A percentile compares a stretch with the other conserved stretches of the same genome.
Evolutionary conservation across 108 stramenopile genomes (phyloP).

Genomic region (Fistulifera solaris): DNA sequence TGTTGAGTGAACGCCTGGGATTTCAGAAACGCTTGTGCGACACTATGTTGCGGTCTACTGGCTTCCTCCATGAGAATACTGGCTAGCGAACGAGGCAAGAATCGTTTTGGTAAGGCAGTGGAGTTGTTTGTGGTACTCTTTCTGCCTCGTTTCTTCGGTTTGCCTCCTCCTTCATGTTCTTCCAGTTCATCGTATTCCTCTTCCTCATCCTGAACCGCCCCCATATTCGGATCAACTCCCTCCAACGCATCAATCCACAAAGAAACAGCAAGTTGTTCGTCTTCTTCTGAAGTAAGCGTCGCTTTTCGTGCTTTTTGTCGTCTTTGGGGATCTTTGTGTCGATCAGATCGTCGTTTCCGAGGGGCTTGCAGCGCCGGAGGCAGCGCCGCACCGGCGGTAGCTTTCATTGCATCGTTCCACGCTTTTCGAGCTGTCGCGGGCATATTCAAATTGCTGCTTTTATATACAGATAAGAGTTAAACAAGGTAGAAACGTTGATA

Average conservation of each 20-base stretch:
- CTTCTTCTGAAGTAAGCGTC: constrained; percentile 16
- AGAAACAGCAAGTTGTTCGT: constrained; percentile 41
- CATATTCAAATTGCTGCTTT: too few species aligned
- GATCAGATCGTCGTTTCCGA: constrained; percentile 45
- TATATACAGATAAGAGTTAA: too few species aligned
- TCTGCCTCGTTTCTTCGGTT: constrained; percentile 17
- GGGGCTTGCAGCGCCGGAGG: constrained; percentile 26
- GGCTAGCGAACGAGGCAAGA: constrained; percentile 66
- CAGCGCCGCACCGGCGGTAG: constrained; percentile 54
- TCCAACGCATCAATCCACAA: constrained; percentile 79
- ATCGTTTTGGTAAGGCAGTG: constrained; percentile 53
- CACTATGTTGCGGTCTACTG: constrained; percentile 42
- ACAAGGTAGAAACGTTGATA: too few species aligned
- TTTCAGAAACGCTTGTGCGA: constrained; percentile 52
- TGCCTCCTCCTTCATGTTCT: constrained; percentile 41
- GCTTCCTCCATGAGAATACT: constrained; percentile 72
- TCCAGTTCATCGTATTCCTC: constrained; percentile 77
- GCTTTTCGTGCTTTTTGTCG: constrained; percentile 74
- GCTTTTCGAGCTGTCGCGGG: constrained; percentile 41
- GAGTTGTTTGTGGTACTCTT: constrained; percentile 6
- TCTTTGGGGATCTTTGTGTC: constrained; percentile 49
- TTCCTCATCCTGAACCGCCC: constrained; percentile 44
- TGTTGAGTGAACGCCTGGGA: constrained; percentile 32
- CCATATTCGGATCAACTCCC: constrained; percentile 35
- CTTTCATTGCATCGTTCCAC: constrained; percentile 86